These are phyloP conservation scores for Cyberlindnera japonica DNA, from an alignment of 805 yeast species.

Conservation along the genomic window DNA sequence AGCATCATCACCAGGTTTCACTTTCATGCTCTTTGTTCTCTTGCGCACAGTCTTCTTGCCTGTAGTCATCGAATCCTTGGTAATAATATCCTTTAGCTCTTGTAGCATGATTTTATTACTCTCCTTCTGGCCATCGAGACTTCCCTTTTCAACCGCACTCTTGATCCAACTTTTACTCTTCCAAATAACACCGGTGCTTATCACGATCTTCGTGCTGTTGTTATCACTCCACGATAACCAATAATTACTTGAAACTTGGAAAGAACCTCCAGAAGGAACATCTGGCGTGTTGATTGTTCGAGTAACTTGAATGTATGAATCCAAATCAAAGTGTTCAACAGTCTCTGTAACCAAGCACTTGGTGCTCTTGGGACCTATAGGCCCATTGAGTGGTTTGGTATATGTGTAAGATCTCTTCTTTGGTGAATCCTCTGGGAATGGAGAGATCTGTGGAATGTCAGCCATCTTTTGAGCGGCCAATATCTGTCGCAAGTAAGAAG, in stretches of 20 bases:
- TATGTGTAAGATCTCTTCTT: constrained; percentile 56
- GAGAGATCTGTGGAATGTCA: constrained; percentile 46
- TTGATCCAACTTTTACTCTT: constrained; percentile 73
- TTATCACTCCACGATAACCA: constrained; percentile 61
- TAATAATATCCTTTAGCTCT: constrained; percentile 34
- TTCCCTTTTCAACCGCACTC: constrained; percentile 70
- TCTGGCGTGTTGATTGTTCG: constrained; percentile 78
- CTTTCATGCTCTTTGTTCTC: constrained; percentile 13
- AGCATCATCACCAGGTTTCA: constrained; percentile 4
- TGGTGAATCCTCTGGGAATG: constrained; percentile 31
- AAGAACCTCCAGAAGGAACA: constrained; percentile 83
- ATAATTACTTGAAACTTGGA: constrained; percentile 56
- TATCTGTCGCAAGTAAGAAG: constrained; percentile 42
- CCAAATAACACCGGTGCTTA: constrained; percentile 65
- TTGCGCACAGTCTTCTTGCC: constrained; percentile 19
- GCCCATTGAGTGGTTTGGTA: constrained; percentile 67
- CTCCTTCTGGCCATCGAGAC: constrained; percentile 71
- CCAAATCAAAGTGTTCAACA: constrained; percentile 52
- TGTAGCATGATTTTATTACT: constrained; percentile 44
- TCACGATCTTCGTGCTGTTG: constrained; percentile 49
- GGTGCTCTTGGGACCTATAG: constrained; percentile 93
- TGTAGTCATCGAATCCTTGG: constrained; percentile 12
- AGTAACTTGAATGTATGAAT: constrained; percentile 54
- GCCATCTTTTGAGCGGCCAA: constrained; percentile 58
- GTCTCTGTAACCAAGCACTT: constrained; percentile 61